Percentiles rank a stretch among this genome's conserved stretches.
Conservation (phyloP, 371 early-diverging fungal genomes). For the Mucor saturninus region DNA sequence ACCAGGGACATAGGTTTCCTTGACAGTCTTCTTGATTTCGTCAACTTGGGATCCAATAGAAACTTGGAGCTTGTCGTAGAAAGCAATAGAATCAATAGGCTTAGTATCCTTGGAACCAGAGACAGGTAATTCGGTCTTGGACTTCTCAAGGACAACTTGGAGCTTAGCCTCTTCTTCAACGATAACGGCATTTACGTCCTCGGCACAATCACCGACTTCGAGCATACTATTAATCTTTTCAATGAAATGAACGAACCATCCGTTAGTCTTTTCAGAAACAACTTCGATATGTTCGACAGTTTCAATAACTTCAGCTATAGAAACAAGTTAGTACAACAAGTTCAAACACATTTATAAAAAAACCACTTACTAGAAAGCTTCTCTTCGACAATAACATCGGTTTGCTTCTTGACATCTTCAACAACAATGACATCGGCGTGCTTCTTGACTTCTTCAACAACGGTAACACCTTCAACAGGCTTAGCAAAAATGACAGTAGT, state of each 20-base stretch:
- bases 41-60: constrained; percentile 15
- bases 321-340: no score
- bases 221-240: background rate
- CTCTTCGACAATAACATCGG: background rate
- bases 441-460: no score
- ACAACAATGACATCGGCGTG: background rate
- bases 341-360: no score
- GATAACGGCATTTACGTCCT: constrained; percentile 16
- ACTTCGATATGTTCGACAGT: no score
- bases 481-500: background rate
- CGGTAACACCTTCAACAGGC: constrained; percentile 17
- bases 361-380: no score
- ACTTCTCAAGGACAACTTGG: constrained; percentile 11
- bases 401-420: background rate
- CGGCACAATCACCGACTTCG: constrained; percentile 22
- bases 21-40: constrained; percentile 18
- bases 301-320: no score
- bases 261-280: no score
- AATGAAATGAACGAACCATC: no score
- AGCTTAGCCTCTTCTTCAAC: constrained; percentile 17
- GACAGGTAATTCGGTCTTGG: constrained; percentile 3
- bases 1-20: constrained; percentile 11
- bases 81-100: constrained; percentile 4
- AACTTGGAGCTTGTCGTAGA: constrained; percentile 16
- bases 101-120: background rate